A percentile compares a stretch with the other conserved stretches of the same genome.
phyloP scores from a whole-genome alignment of 2,329 filamentous ascomycete genomes.

The Exutisphaerella laricina region DNA sequence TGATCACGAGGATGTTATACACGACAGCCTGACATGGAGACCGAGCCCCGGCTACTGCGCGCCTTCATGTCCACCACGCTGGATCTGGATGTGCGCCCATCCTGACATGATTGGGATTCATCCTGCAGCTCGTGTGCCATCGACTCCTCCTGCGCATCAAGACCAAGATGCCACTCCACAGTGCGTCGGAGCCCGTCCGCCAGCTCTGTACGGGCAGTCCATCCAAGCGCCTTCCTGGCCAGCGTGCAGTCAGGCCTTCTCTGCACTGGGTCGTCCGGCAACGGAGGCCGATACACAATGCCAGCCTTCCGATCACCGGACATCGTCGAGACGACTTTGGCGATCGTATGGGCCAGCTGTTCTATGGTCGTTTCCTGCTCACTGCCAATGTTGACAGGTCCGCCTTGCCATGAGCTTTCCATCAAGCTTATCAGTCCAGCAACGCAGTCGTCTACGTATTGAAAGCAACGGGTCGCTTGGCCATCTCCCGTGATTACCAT shows the following conservation, averaged over 20 bases:
- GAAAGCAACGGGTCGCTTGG: slow-evolving; percentile 4
- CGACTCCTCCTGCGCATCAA: neutral
- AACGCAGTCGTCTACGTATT: slow-evolving; percentile 9
- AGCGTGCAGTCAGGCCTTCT: slow-evolving; percentile 5
- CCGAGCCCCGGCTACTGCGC: too few relatives aligned
- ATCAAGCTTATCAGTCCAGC: slow-evolving; percentile 2
- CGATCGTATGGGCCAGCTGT: neutral
- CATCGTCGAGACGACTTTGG: neutral
- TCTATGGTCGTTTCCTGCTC: slow-evolving; percentile 4
- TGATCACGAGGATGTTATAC: too few relatives aligned
- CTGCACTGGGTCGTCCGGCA: slow-evolving; percentile 5
- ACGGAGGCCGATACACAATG: neutral
- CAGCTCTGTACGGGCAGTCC: neutral
- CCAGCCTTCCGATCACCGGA: neutral
- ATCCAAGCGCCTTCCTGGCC: slow-evolving; percentile 5
- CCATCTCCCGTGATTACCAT: slow-evolving; percentile 5
- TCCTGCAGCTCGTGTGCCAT: too few relatives aligned
- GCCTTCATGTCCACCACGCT: too few relatives aligned
- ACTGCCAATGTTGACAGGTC: slow-evolving; percentile 6
- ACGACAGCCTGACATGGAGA: too few relatives aligned
- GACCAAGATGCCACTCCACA: slow-evolving; percentile 3
- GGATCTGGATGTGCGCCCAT: too few relatives aligned
- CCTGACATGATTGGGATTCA: too few relatives aligned
- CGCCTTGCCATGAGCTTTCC: slow-evolving; percentile 4
- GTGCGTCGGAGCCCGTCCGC: slow-evolving; percentile 1